phyloP scores from a whole-genome alignment of 2,329 filamentous ascomycete species.

The Bipolaris zeicola region DNA sequence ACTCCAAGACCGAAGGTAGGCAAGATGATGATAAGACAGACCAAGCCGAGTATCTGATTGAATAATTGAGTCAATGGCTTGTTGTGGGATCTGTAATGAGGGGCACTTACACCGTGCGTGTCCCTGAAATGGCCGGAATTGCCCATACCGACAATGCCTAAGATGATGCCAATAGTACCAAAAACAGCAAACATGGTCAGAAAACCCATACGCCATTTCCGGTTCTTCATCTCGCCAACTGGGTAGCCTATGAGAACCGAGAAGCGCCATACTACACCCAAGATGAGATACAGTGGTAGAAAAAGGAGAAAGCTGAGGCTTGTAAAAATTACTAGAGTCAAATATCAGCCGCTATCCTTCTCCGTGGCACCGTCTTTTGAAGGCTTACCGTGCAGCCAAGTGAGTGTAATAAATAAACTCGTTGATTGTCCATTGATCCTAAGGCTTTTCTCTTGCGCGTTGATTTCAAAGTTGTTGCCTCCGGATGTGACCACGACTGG shows the following conservation, averaged over 20 bases:
- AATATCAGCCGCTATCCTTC: not conserved
- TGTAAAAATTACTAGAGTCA: slow-evolving; percentile 23
- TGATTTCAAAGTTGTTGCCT: slow-evolving; percentile 33
- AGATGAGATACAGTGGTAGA: slow-evolving; percentile 33
- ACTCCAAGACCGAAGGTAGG: slow-evolving; percentile 25
- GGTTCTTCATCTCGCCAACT: slow-evolving; percentile 30
- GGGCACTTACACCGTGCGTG: slow-evolving; percentile 28
- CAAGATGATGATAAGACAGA: slow-evolving; percentile 26
- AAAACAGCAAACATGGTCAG: slow-evolving; percentile 25
- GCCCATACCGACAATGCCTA: slow-evolving; percentile 36
- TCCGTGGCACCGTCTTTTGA: not conserved
- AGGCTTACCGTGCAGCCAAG: slow-evolving; percentile 30
- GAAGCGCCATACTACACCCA: slow-evolving; percentile 34
- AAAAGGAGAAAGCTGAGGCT: slow-evolving; percentile 33
- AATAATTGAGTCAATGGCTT: not conserved
- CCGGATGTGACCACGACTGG: slow-evolving; percentile 31
- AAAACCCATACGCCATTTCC: slow-evolving; percentile 33
- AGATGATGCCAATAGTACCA: slow-evolving; percentile 23
- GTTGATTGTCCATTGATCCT: slow-evolving; percentile 30
- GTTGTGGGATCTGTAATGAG: not conserved
- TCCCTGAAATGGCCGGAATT: slow-evolving; percentile 31
- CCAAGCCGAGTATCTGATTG: slow-evolving; percentile 31
- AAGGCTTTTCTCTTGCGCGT: slow-evolving; percentile 22
- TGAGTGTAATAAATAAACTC: slow-evolving; percentile 26
- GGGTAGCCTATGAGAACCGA: slow-evolving; percentile 32